A percentile compares a stretch with the other conserved stretches of the same genome.
Evolutionary conservation across 768 basidiomycete species (phyloP).

Genomic region (Lactarius sanguifluus): DNA sequence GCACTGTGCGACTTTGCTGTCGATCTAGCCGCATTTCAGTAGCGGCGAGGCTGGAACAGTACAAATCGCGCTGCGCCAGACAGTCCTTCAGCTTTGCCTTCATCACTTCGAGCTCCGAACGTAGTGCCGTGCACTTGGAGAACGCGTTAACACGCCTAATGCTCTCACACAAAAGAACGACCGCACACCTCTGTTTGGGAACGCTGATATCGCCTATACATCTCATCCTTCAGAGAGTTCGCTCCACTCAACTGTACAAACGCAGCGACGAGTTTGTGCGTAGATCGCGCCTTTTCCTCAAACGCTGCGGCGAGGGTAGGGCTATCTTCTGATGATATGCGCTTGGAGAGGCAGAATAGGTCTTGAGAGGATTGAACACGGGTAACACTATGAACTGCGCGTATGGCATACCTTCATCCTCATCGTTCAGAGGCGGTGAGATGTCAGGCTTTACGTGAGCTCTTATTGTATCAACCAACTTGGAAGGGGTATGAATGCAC

Average conservation of each 20-base stretch:
- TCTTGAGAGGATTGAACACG: constrained; percentile 30
- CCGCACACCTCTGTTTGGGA: constrained; percentile 58
- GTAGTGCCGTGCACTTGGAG: constrained; percentile 54
- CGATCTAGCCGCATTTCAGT: constrained; percentile 67
- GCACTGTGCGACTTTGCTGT: constrained; percentile 52
- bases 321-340: constrained; percentile 32
- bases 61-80: constrained; percentile 48
- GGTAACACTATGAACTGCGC: constrained; percentile 2
- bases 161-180: neutral
- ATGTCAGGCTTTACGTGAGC: constrained; percentile 55
- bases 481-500: constrained; percentile 7
- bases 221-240: constrained; percentile 39
- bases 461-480: constrained; percentile 70
- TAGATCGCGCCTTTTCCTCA: constrained; percentile 55
- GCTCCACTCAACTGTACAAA: constrained; percentile 50
- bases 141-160: constrained; percentile 20
- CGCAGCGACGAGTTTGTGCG: constrained; percentile 56
- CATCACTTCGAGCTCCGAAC: constrained; percentile 56
- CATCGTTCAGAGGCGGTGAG: constrained; percentile 42
- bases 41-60: constrained; percentile 49
- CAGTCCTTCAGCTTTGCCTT: constrained; percentile 51
- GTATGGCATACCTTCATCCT: constrained; percentile 27
- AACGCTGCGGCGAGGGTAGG: constrained; percentile 43
- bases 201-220: constrained; percentile 50
- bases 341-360: constrained; percentile 27